Conservation (phyloP, 2,329 filamentous ascomycete genomes). For the Balansia obtecta region DNA sequence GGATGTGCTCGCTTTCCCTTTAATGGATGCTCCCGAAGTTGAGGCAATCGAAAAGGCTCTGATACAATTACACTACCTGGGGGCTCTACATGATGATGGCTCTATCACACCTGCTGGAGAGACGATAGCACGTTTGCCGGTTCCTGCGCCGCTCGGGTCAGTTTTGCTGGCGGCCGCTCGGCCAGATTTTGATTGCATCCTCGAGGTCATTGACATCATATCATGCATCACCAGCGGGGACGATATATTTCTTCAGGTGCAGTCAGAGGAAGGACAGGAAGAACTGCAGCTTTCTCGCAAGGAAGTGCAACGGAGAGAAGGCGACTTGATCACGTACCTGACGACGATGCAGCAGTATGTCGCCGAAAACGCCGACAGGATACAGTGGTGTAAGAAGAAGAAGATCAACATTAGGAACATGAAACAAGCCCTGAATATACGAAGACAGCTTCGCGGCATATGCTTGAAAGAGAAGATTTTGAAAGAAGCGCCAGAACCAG, state of each 20-base stretch:
- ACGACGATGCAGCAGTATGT: conserved; percentile 51
- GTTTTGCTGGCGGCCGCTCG: conserved; percentile 71
- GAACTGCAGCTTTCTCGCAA: conserved; percentile 40
- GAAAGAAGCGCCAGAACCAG: conserved; percentile 29
- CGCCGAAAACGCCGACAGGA: conserved; percentile 41
- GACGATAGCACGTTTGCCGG: conserved; percentile 70
- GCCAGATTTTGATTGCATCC: conserved; percentile 57
- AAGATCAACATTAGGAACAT: conserved; percentile 48
- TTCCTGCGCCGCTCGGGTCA: conserved; percentile 68
- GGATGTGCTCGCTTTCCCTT: conserved; percentile 70
- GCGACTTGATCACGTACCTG: conserved; percentile 52
- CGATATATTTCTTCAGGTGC: conserved; percentile 48
- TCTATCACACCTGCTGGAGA: conserved; percentile 61
- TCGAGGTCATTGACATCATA: conserved; percentile 78
- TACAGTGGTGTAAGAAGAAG: conserved; percentile 45
- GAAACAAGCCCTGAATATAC: conserved; percentile 49
- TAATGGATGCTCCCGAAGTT: conserved; percentile 68
- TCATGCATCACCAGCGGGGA: conserved; percentile 50
- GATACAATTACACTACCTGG: conserved; percentile 65
- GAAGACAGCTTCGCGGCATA: conserved; percentile 46
- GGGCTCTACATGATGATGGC: conserved; percentile 60
- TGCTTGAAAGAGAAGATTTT: conserved; percentile 41
- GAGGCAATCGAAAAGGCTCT: conserved; percentile 74
- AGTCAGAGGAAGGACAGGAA: conserved; percentile 43
- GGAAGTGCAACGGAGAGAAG: conserved; percentile 48